These are phyloP conservation scores for Haplographium delicatum DNA, from an alignment of 495 filamentous ascomycete genomes.

Conservation along the genomic window DNA sequence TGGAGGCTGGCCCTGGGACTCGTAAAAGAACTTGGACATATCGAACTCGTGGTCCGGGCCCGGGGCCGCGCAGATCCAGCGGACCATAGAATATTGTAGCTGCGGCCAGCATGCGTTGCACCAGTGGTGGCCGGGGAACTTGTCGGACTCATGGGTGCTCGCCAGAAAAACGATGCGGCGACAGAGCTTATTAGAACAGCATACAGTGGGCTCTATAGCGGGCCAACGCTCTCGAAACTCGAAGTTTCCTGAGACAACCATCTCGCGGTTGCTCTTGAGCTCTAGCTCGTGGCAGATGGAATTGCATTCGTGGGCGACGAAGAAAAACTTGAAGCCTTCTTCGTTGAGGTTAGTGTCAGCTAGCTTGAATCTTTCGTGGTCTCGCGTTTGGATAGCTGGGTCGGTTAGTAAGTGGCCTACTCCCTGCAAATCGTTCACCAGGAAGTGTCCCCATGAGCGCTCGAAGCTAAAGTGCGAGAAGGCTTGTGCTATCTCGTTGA, in stretches of 20 bases:
- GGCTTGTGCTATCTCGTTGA: conserved; percentile 31
- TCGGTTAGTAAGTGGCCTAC: conserved; percentile 31
- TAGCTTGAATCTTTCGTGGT: conserved; percentile 28
- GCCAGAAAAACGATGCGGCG: conserved; percentile 23
- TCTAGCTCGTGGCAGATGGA: conserved; percentile 32
- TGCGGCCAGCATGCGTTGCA: conserved; percentile 30
- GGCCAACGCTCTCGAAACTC: conserved; percentile 27
- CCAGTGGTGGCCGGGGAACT: conserved; percentile 27
- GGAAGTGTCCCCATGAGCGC: conserved; percentile 30
- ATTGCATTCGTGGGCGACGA: conserved; percentile 33
- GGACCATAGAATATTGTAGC: conserved; percentile 18
- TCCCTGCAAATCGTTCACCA: conserved; percentile 32
- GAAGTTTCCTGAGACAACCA: conserved; percentile 19
- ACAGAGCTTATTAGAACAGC: conserved; percentile 38
- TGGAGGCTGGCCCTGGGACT: conserved; percentile 6
- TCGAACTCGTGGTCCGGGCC: conserved; percentile 9
- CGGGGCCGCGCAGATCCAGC: conserved; percentile 11
- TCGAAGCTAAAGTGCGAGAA: conserved; percentile 41
- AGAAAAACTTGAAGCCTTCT: conserved; percentile 37
- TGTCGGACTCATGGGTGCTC: conserved; percentile 11
- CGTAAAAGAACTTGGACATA: conserved; percentile 9
- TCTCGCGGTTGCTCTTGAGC: conserved; percentile 27
- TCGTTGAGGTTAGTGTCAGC: conserved; percentile 23
- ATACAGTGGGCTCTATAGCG: conserved; percentile 15
- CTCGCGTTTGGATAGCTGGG: conserved; percentile 32